phyloP scores from a whole-genome alignment of 768 basidiomycete species.

The Boletus sp. region DNA sequence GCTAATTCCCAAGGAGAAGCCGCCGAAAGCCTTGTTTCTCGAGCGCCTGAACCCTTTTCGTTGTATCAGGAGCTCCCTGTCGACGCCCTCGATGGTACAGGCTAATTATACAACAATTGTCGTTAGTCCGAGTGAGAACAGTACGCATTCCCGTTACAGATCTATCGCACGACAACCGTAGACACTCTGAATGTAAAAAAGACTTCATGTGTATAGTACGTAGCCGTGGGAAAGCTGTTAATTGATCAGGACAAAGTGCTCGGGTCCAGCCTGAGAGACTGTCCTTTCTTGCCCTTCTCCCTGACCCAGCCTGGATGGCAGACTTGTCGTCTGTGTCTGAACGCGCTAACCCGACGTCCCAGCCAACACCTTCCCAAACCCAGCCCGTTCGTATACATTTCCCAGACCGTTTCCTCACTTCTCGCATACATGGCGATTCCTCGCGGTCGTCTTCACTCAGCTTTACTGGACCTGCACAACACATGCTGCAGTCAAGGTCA shows the following conservation, averaged over 20 bases:
- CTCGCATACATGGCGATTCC: conserved; percentile 26
- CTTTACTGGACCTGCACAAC: conserved; percentile 15
- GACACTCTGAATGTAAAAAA: neutral
- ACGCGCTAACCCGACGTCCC: conserved; percentile 13
- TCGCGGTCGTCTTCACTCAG: conserved; percentile 33
- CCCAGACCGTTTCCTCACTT: conserved; percentile 30
- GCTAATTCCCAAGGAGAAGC: neutral
- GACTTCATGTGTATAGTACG: neutral
- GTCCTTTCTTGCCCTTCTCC: neutral
- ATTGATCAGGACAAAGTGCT: conserved; percentile 1
- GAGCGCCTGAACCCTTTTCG: conserved; percentile 15
- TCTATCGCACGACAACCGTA: conserved; percentile 12
- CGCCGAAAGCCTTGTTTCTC: conserved; percentile 1
- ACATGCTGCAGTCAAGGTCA: conserved; percentile 14
- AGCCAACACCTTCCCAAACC: conserved; percentile 11
- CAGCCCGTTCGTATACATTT: conserved; percentile 34
- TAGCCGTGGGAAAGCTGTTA: conserved; percentile 17
- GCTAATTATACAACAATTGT: neutral
- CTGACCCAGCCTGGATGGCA: conserved; percentile 25
- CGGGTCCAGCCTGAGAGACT: neutral
- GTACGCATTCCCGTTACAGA: conserved; percentile 6
- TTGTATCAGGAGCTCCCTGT: neutral
- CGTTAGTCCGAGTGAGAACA: conserved; percentile 7
- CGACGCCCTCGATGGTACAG: neutral
- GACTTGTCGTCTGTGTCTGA: conserved; percentile 25